These are phyloP conservation scores for Globisporangium takayamanum DNA, from an alignment of 352 stramenopile species.

Conservation along the genomic window DNA sequence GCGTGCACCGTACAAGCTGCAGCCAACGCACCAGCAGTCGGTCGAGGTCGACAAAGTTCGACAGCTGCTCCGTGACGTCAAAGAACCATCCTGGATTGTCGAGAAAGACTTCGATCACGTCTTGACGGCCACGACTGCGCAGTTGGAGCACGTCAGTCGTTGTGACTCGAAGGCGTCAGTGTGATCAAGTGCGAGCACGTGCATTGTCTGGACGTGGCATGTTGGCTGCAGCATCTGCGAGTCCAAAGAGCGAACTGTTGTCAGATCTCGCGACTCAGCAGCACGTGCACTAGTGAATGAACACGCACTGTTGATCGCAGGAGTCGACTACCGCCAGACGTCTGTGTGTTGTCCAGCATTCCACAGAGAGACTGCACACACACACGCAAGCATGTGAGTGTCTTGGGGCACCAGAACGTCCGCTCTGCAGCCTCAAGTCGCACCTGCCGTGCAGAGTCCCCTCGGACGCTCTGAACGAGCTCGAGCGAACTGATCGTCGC, in stretches of 20 bases:
- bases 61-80: constrained; percentile 65
- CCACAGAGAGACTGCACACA: constrained; percentile 56
- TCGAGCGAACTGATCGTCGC: constrained; percentile 71
- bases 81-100: constrained; percentile 82
- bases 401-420: background rate
- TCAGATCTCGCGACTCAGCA: background rate
- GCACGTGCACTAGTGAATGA: background rate
- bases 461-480: constrained; percentile 49
- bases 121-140: constrained; percentile 52
- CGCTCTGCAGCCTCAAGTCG: background rate
- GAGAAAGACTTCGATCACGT: constrained; percentile 65
- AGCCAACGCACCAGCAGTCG: constrained; percentile 43
- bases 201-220: constrained; percentile 80
- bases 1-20: too few relatives aligned
- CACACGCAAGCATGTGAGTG: background rate
- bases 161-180: too few relatives aligned
- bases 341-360: constrained; percentile 76
- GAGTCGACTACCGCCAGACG: constrained; percentile 65
- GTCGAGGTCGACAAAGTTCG: constrained; percentile 70
- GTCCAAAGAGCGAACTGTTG: background rate
- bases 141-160: background rate
- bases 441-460: constrained; percentile 54
- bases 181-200: constrained; percentile 1
- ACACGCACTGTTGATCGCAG: constrained; percentile 61
- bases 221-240: constrained; percentile 74